Conservation (phyloP, 2,329 filamentous ascomycete genomes). For the Diaporthe ampelina region DNA sequence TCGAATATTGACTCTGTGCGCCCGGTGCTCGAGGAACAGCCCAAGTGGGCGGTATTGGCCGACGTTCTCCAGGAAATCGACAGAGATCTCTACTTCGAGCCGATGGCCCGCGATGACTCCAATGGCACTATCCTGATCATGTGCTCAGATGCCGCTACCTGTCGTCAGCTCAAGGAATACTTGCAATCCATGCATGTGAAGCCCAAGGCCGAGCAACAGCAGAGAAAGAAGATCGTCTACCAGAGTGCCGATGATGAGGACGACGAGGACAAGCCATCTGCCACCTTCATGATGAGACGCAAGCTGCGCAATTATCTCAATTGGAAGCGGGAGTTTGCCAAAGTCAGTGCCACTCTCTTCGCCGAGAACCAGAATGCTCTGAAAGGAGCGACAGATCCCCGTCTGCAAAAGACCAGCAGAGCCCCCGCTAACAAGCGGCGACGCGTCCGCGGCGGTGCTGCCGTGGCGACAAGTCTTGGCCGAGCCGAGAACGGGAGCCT, state of each 20-base stretch:
- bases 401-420: slow-evolving; percentile 68
- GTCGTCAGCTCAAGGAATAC: slow-evolving; percentile 90
- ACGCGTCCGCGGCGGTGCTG: slow-evolving; percentile 84
- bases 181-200: slow-evolving; percentile 89
- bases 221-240: slow-evolving; percentile 48
- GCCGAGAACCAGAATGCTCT: slow-evolving; percentile 84
- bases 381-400: slow-evolving; percentile 73
- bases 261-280: slow-evolving; percentile 75
- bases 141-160: slow-evolving; percentile 90
- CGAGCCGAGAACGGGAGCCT: slow-evolving; percentile 82
- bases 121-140: slow-evolving; percentile 96
- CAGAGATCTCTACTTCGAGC: slow-evolving; percentile 87
- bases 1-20: slow-evolving; percentile 73
- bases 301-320: slow-evolving; percentile 87
- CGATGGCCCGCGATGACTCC: slow-evolving; percentile 81
- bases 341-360: slow-evolving; percentile 84
- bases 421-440: slow-evolving; percentile 88
- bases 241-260: slow-evolving; percentile 62
- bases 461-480: slow-evolving; percentile 67
- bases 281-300: slow-evolving; percentile 89
- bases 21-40: slow-evolving; percentile 89
- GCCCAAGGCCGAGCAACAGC: slow-evolving; percentile 62
- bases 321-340: slow-evolving; percentile 92
- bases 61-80: slow-evolving; percentile 96
- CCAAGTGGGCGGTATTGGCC: slow-evolving; percentile 92